These are phyloP conservation scores for Barnettozyma pratensis DNA, from an alignment of 805 yeast genomes.

Conservation along the genomic window DNA sequence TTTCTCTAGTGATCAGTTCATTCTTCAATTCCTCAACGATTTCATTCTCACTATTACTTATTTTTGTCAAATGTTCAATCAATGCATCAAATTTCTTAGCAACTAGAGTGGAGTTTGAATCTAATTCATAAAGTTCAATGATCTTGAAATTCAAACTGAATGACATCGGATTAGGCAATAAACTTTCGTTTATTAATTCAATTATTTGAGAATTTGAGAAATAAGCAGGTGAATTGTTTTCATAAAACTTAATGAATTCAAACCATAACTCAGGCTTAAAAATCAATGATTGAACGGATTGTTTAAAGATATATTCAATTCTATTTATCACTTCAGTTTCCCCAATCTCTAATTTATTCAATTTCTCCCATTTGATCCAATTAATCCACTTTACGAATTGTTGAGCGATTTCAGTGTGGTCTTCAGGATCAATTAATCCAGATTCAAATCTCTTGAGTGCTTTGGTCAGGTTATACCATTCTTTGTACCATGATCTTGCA, in stretches of 20 bases:
- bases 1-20: conserved; percentile 8
- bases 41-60: conserved; percentile 28
- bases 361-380: conserved; percentile 79
- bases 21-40: conserved; percentile 16
- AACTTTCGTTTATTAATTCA: conserved; percentile 48
- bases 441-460: conserved; percentile 38
- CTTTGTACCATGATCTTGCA: conserved; percentile 73
- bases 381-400: conserved; percentile 55
- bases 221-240: conserved; percentile 10
- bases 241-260: conserved; percentile 41
- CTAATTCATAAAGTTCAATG: conserved; percentile 66
- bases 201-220: conserved; percentile 22
- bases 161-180: conserved; percentile 64
- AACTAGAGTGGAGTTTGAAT: conserved; percentile 45
- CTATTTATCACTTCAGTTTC: conserved; percentile 49
- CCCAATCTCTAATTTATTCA: conserved; percentile 59
- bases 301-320: conserved; percentile 65
- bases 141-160: conserved; percentile 59
- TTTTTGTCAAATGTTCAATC: conserved; percentile 38
- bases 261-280: conserved; percentile 78
- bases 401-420: conserved; percentile 20
- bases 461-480: conserved; percentile 55
- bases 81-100: conserved; percentile 45
- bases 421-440: conserved; percentile 23
- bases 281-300: conserved; percentile 56